Conservation (phyloP, 2,329 filamentous ascomycete species). For the Colletotrichum magnum region DNA sequence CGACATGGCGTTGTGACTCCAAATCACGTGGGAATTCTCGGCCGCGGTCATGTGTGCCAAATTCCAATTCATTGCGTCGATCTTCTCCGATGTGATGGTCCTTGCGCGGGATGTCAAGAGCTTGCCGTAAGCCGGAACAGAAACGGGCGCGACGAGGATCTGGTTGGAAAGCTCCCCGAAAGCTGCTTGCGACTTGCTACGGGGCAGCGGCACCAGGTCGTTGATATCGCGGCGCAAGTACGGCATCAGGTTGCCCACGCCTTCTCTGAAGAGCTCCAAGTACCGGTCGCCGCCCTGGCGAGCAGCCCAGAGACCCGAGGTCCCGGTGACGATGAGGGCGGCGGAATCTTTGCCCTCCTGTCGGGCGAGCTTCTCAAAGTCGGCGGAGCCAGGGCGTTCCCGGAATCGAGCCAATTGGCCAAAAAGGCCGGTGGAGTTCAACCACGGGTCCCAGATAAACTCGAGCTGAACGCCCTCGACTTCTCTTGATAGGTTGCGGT, state of each 20-base stretch:
- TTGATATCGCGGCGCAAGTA: slow-evolving; percentile 48
- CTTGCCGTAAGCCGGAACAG: slow-evolving; percentile 57
- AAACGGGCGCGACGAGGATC: slow-evolving; percentile 58
- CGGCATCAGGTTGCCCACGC: slow-evolving; percentile 61
- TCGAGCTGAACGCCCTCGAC: slow-evolving; percentile 37
- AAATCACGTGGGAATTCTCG: slow-evolving; percentile 60
- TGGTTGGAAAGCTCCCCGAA: slow-evolving; percentile 39
- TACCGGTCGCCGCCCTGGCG: slow-evolving; percentile 62
- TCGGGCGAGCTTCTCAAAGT: slow-evolving; percentile 31
- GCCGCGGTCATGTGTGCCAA: slow-evolving; percentile 58
- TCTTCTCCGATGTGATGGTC: slow-evolving; percentile 62
- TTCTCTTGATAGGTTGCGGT: slow-evolving; percentile 32
- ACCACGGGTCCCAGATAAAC: slow-evolving; percentile 73
- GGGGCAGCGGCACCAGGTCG: slow-evolving; percentile 41
- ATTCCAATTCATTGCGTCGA: slow-evolving; percentile 67
- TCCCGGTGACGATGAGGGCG: slow-evolving; percentile 65
- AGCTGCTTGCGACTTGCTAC: slow-evolving; percentile 22
- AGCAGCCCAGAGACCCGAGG: slow-evolving; percentile 69
- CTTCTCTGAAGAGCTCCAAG: slow-evolving; percentile 59
- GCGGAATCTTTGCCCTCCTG: slow-evolving; percentile 47
- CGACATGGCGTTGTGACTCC: slow-evolving; percentile 66
- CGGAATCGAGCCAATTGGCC: slow-evolving; percentile 37
- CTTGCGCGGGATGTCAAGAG: slow-evolving; percentile 57
- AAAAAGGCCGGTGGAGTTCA: slow-evolving; percentile 59
- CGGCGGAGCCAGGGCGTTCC: slow-evolving; percentile 32